These are phyloP conservation scores for Calonectria crousiana DNA, from an alignment of 2,329 filamentous ascomycete genomes.

Conservation along the genomic window DNA sequence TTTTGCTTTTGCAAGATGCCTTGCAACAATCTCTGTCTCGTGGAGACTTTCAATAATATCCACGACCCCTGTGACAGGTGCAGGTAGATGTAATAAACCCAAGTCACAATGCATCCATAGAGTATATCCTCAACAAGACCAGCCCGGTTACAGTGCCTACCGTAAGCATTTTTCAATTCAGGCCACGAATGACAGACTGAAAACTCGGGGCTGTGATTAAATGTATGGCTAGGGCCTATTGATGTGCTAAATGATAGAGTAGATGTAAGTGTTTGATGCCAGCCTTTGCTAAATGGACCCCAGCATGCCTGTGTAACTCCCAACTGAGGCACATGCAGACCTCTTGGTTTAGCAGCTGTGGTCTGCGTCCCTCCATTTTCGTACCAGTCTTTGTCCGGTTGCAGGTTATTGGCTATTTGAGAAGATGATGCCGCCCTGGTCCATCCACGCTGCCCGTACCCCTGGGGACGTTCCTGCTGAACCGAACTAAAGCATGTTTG, in stretches of 20 bases:
- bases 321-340: not conserved
- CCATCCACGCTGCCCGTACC: not conserved
- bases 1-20: not conserved
- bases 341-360: not conserved
- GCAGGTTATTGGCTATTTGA: not conserved
- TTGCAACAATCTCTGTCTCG: not conserved
- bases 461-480: no score
- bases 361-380: not conserved
- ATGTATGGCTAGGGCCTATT: not conserved
- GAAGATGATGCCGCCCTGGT: not conserved
- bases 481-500: not conserved
- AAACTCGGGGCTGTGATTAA: not conserved
- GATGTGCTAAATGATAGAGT: not conserved
- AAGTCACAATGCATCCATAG: not conserved
- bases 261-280: not conserved
- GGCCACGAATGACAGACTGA: not conserved
- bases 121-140: not conserved
- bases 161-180: not conserved
- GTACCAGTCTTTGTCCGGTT: not conserved
- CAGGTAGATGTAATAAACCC: not conserved
- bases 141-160: not conserved
- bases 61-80: not conserved
- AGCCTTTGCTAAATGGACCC: not conserved
- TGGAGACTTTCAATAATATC: not conserved
- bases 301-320: not conserved